A percentile compares a stretch with the other conserved stretches of the same genome.
Evolutionary conservation across 805 yeast genomes (phyloP).

Genomic region (Wilhelminamyces savonicus): DNA sequence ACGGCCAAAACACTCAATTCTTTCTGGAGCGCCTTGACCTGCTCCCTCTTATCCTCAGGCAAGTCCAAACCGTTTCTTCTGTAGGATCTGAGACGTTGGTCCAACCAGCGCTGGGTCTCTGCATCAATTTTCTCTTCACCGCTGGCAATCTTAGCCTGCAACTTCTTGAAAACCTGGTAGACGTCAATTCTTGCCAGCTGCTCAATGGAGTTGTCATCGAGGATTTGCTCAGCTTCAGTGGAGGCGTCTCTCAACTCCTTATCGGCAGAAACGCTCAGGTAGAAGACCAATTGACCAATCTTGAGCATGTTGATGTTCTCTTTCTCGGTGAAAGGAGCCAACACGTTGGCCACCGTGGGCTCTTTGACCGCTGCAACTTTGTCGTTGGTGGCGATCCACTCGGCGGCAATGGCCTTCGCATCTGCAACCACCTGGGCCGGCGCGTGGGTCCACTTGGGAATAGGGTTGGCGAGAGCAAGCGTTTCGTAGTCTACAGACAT

Average conservation of each 20-base stretch:
- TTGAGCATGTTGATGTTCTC: conserved; percentile 44
- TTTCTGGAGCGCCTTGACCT: conserved; percentile 53
- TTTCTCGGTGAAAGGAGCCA: conserved; percentile 45
- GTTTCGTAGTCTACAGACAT: too few relatives aligned
- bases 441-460: conserved; percentile 55
- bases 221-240: conserved; percentile 50
- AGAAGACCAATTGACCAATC: conserved; percentile 54
- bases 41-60: conserved; percentile 46
- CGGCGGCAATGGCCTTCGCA: conserved; percentile 40
- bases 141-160: conserved; percentile 32
- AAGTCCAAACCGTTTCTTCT: conserved; percentile 67
- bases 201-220: conserved; percentile 57
- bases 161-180: conserved; percentile 49
- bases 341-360: conserved; percentile 52
- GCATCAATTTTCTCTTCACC: conserved; percentile 31
- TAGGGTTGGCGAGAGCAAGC: too few relatives aligned
- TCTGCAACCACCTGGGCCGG: conserved; percentile 40
- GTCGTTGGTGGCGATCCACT: conserved; percentile 45
- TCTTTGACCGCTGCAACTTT: conserved; percentile 40
- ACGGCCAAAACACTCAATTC: conserved; percentile 52
- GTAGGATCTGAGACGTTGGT: conserved; percentile 50
- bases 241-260: conserved; percentile 70
- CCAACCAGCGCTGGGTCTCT: conserved; percentile 53
- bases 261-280: conserved; percentile 63
- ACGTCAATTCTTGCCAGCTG: conserved; percentile 60